Base-by-base conservation (phyloP, 371 early-diverging fungal genomes). In the Dichotomocladium elegans region DNA sequence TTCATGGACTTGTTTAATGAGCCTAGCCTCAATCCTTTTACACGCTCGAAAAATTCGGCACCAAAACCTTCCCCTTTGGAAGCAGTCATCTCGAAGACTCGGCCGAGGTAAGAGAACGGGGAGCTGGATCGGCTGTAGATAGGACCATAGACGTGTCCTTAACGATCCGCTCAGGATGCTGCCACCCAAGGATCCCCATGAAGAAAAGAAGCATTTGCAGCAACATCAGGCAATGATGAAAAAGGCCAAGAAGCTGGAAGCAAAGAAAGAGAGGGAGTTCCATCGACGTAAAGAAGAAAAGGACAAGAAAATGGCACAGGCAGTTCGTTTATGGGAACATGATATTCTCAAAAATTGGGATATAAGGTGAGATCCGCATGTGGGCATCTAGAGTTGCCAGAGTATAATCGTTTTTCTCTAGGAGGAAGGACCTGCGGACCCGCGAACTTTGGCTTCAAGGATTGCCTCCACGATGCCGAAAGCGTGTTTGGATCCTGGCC, bases 201-300 rank as follows among this genome's bases (percentile, higher is more conserved):
- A 77, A 53, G 78, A 77, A 55, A 74, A 70, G 46, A 71, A 68
- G 29, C 78, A 77, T 54, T 51, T 77, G 11, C 74, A 77, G 41
- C 63, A 77, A 51, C 72, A 77, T 41, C 65, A 72, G 45, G 55
- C 57, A 12, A 72, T 77, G 74, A 77, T 77, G 78, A 72, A 68
- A 51, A 69, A 74, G 29, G 74, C 78, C 14, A 53, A 51, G 10
- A 65, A 72, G 33, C 43, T 74, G n/a, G 74, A 77, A 61, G 74
- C 64, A 1, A 73, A 70, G 40, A 71, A 68, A 21, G 41, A 53
- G 43, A 52, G 55, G 26, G 65, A 60, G 37, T n/a, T 26, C 40
- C 53, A 50, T 30, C 50, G 46, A 24, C 47, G 53, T 34, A 53
- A 61, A 44, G 64, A 68, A 15, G 55, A 58, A 47, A 55, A 48